A percentile compares a stretch with the other conserved stretches of the same genome.
These are phyloP conservation scores for Arabidopsis arenosa DNA, from an alignment of 345 rosid species.

Conservation along the genomic window DNA sequence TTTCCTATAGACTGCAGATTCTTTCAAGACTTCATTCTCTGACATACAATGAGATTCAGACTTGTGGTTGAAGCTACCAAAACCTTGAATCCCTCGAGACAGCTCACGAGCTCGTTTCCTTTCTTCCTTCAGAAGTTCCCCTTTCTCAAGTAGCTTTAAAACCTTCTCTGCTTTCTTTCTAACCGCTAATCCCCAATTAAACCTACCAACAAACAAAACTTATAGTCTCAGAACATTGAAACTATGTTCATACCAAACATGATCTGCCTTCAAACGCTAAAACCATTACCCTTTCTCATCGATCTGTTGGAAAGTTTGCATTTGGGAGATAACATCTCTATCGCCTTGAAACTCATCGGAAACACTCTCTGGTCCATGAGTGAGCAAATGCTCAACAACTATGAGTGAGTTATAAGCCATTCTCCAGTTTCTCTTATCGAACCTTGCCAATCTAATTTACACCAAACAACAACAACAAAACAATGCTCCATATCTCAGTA, in stretches of 20 bases:
- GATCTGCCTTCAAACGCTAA: neutral
- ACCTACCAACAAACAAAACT: slow-evolving; percentile 52
- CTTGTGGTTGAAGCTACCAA: slow-evolving; percentile 73
- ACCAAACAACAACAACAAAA: slow-evolving; percentile 21
- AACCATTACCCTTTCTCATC: slow-evolving; percentile 79
- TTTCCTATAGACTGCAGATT: slow-evolving; percentile 54
- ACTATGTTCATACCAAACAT: neutral
- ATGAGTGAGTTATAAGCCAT: slow-evolving; percentile 70
- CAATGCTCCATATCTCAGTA: slow-evolving; percentile 2
- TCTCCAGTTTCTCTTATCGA: slow-evolving; percentile 85
- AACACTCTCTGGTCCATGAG: slow-evolving; percentile 95
- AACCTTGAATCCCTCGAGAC: slow-evolving; percentile 82
- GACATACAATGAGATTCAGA: slow-evolving; percentile 40
- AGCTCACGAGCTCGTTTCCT: slow-evolving; percentile 80
- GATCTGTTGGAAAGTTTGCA: slow-evolving; percentile 65
- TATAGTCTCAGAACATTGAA: neutral
- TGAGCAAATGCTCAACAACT: slow-evolving; percentile 79
- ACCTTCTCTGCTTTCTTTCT: slow-evolving; percentile 78
- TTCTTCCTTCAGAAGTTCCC: slow-evolving; percentile 70
- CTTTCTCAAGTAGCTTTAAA: slow-evolving; percentile 69
- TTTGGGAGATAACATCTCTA: slow-evolving; percentile 55
- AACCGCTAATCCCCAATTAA: slow-evolving; percentile 89
- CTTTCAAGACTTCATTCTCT: slow-evolving; percentile 48
- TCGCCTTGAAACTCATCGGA: slow-evolving; percentile 77
- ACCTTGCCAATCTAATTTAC: slow-evolving; percentile 59